Conservation (phyloP, 2,329 filamentous ascomycete genomes). For the Lachnellula occidentalis region DNA sequence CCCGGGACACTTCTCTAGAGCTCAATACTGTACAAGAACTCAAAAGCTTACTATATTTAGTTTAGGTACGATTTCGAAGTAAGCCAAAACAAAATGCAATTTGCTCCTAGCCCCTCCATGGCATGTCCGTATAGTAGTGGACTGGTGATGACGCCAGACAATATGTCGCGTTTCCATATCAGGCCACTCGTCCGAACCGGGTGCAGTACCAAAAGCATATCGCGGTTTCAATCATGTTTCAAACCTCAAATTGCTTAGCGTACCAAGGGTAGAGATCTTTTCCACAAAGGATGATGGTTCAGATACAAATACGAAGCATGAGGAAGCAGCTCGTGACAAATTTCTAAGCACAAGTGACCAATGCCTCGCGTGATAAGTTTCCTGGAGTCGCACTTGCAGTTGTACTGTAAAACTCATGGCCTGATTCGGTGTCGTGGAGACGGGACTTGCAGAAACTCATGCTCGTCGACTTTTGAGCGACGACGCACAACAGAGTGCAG, state of each 20-base stretch:
- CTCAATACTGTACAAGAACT: not conserved
- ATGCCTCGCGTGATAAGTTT: too few relatives aligned
- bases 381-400: too few relatives aligned
- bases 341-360: too few relatives aligned
- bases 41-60: conserved; percentile 9
- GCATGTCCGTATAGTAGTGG: not conserved
- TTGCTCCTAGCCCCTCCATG: not conserved
- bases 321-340: too few relatives aligned
- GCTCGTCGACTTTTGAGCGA: conserved; percentile 3
- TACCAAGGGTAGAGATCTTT: not conserved
- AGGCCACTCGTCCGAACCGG: conserved; percentile 11
- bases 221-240: conserved; percentile 21
- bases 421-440: not conserved
- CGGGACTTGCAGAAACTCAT: conserved; percentile 7
- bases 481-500: not conserved
- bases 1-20: conserved; percentile 1
- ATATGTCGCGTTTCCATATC: conserved; percentile 2
- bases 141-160: not conserved
- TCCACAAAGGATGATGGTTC: not conserved
- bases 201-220: not conserved
- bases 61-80: conserved; percentile 14
- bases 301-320: too few relatives aligned
- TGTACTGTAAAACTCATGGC: not conserved
- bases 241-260: not conserved
- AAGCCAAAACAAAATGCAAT: not conserved